Percentiles rank a stretch among this genome's conserved stretches.
Evolutionary conservation across 139 green algal genomes (phyloP).

Genomic region (Monoraphidium neglectum): DNA sequence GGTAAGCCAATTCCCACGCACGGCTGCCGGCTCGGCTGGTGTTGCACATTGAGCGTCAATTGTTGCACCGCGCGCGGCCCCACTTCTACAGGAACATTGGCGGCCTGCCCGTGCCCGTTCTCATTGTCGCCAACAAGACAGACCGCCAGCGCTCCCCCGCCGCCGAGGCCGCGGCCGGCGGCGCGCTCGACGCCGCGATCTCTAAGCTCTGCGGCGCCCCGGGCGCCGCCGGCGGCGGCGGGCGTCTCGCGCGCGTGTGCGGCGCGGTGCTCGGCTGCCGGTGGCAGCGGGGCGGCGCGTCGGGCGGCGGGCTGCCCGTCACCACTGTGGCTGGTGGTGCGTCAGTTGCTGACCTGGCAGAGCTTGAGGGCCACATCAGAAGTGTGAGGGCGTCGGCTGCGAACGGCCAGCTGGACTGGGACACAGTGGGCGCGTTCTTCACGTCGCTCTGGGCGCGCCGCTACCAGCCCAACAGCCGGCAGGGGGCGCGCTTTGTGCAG

Average conservation of each 20-base stretch:
- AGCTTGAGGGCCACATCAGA: conserved; percentile 2
- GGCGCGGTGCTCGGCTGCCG: background rate
- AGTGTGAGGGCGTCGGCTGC: conserved; percentile 13
- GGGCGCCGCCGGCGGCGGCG: too few relatives aligned
- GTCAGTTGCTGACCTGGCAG: background rate
- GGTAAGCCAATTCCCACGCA: too few relatives aligned
- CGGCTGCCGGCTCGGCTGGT: too few relatives aligned
- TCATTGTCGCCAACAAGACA: conserved; percentile 35
- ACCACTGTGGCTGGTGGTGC: background rate
- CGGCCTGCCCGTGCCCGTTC: conserved; percentile 31
- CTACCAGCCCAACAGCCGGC: conserved; percentile 6
- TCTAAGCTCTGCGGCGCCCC: background rate
- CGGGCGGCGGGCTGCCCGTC: background rate
- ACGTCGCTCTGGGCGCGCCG: conserved; percentile 13
- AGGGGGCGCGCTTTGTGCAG: background rate
- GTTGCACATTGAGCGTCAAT: too few relatives aligned
- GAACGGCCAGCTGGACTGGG: conserved; percentile 17
- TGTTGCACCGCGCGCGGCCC: too few relatives aligned
- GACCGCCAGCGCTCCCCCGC: conserved; percentile 7
- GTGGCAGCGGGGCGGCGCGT: conserved; percentile 12
- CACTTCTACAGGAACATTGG: conserved; percentile 38
- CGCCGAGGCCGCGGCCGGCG: background rate
- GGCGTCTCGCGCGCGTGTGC: background rate
- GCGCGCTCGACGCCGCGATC: conserved; percentile 9
- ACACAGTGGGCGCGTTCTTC: conserved; percentile 13